A percentile compares a stretch with the other conserved stretches of the same genome.
Evolutionary conservation across 108 stramenopile species (phyloP).

Genomic region (Seminavis robusta): DNA sequence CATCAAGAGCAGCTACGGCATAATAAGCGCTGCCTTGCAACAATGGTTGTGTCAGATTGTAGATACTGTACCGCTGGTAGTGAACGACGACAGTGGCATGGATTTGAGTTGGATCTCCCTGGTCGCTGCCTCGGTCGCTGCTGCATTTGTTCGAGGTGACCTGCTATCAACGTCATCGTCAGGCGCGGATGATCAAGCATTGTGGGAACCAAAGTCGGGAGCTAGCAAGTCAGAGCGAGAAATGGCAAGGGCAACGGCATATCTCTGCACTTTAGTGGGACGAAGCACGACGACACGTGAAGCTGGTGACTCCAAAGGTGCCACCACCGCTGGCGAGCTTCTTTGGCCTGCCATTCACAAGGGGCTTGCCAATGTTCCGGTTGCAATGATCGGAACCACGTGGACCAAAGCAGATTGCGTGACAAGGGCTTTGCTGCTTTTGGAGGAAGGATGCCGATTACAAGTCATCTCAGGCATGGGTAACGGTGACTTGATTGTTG

Average conservation of each 20-base stretch:
- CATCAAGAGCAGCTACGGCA: no score
- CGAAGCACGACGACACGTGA: constrained; percentile 23
- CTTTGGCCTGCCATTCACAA: constrained; percentile 83
- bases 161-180: not conserved
- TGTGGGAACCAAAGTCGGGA: constrained; percentile 41
- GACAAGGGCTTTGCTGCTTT: constrained; percentile 54
- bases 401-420: constrained; percentile 30
- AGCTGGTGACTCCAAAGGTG: constrained; percentile 4
- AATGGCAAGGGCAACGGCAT: constrained; percentile 33
- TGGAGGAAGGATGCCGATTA: constrained; percentile 69
- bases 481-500: constrained; percentile 74
- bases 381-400: constrained; percentile 13
- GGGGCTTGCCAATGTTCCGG: constrained; percentile 42
- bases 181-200: not conserved
- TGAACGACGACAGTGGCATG: not conserved
- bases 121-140: constrained; percentile 6
- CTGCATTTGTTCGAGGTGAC: constrained; percentile 30
- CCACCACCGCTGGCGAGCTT: constrained; percentile 37
- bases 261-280: constrained; percentile 37
- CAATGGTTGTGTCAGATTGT: no score
- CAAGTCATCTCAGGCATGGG: constrained; percentile 65
- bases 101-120: not conserved
- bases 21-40: no score
- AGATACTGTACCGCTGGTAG: not conserved
- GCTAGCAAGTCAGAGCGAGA: constrained; percentile 27